Evolutionary conservation across 1,284 basidiomycete species (phyloP), one percentile per base, ranked within the genome.

Genomic region (Earliella scabrosa): DNA sequence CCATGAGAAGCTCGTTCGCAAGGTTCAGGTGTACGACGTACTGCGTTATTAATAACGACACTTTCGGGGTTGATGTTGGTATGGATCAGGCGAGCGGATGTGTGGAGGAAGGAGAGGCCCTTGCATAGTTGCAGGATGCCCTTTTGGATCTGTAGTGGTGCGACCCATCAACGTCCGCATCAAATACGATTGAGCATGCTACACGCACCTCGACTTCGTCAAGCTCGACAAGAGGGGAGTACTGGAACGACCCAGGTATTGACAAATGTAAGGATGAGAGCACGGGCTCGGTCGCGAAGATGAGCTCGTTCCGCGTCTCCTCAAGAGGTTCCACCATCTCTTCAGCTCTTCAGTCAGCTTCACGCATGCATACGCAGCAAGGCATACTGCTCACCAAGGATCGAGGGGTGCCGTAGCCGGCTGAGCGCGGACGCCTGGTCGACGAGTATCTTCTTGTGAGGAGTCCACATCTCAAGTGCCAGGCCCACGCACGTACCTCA

Each of bases 291-390:
- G 97, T 98, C 1, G 96, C 97, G 67, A 98, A 99, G 20, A 90
- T 87, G 44, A 98, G 77, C 65, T 96, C 92, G 45, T 79, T 87
- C 56, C 95, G 81, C 0, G 95, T 92, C 71, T 99, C 97, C 73
- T 98, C 96, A 41, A 98, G 76, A n/a, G 97, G 96, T 74, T 99
- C 97, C 24, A 97, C 95, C 85, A 98, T 94, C 75, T 99, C 97
- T 85, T 63, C 26, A 43, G 47, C 13, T 40, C 20, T 20, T n/a
- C 39, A n/a, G 51, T 52, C 36, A 55, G 57, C n/a, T n/a, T n/a
- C n/a, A 53, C 31, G 7, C n/a, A 40, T 9, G 27, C n/a, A 26
- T 27, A 40, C 9, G 3, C 14, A n/a, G 9, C 27, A n/a, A 18
- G 16, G 13, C 18, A 35, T 6, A 24, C 1, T 41, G 68, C 79